Evolutionary conservation across 805 yeast species (phyloP).

Genomic region (Cyberlindnera petersonii): DNA sequence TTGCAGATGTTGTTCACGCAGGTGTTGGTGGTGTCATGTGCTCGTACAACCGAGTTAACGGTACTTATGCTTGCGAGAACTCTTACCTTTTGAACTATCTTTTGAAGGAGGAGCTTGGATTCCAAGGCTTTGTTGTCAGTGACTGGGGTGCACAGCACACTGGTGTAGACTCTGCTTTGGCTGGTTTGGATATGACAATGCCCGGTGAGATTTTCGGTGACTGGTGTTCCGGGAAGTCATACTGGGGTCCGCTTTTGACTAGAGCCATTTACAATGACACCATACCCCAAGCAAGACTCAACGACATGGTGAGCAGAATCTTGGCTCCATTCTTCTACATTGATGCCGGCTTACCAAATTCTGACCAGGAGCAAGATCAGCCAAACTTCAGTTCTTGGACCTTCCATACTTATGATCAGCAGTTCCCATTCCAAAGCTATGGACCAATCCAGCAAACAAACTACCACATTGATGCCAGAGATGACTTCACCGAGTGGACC

Average conservation of each 20-base stretch:
- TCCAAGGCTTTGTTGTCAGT: constrained; percentile 63
- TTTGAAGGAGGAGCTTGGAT: constrained; percentile 58
- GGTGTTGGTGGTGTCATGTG: constrained; percentile 64
- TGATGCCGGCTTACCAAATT: constrained; percentile 32
- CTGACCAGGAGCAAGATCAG: constrained; percentile 37
- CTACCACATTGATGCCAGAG: constrained; percentile 51
- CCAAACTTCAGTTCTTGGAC: constrained; percentile 63
- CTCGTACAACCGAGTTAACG: constrained; percentile 53
- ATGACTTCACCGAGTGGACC: constrained; percentile 42
- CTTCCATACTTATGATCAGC: constrained; percentile 48
- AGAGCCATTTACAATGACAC: constrained; percentile 53
- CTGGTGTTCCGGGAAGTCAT: constrained; percentile 50
- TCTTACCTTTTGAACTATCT: constrained; percentile 50
- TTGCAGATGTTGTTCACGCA: constrained; percentile 56
- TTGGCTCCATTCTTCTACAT: constrained; percentile 52
- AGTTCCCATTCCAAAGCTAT: constrained; percentile 47
- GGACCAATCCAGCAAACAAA: constrained; percentile 54
- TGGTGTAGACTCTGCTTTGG: constrained; percentile 51
- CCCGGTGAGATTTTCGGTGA: constrained; percentile 54
- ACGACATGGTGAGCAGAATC: constrained; percentile 61
- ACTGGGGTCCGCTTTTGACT: constrained; percentile 56
- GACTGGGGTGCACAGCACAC: constrained; percentile 66
- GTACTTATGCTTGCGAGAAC: constrained; percentile 57
- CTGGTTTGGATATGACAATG: constrained; percentile 66
- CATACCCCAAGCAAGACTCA: constrained; percentile 46